Percentiles rank a stretch among this genome's conserved stretches.
phyloP scores from a whole-genome alignment of 805 yeast genomes.

The Metschnikowia gelsemii region DNA sequence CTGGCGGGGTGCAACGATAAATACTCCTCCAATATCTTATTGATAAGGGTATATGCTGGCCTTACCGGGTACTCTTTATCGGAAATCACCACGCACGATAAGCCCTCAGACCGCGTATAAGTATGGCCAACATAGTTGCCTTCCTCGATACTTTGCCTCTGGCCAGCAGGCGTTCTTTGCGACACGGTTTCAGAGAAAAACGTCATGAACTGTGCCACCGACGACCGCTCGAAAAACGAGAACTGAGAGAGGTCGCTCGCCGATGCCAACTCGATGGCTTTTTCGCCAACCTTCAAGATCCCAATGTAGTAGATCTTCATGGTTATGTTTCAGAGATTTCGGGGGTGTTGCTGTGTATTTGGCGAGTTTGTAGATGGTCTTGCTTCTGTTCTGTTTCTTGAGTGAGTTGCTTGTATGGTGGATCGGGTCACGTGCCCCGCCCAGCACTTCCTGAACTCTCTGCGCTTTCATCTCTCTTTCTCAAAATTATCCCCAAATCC shows the following conservation, averaged over 20 bases:
- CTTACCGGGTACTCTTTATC: constrained; percentile 96
- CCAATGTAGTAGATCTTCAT: constrained; percentile 96
- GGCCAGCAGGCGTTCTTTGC: constrained; percentile 82
- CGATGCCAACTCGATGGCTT: constrained; percentile 72
- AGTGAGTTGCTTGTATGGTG: too few relatives aligned
- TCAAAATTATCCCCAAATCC: too few relatives aligned
- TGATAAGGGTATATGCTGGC: constrained; percentile 91
- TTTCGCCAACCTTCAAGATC: constrained; percentile 64
- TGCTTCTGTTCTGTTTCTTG: neutral
- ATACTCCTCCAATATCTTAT: constrained; percentile 89
- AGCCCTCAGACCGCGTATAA: constrained; percentile 83
- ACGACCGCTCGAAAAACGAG: constrained; percentile 80
- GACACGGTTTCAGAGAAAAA: constrained; percentile 91
- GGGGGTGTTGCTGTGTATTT: neutral
- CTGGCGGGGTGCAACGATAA: constrained; percentile 72
- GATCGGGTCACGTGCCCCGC: too few relatives aligned
- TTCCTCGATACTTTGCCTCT: constrained; percentile 93
- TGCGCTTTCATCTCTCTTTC: too few relatives aligned
- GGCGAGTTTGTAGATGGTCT: neutral
- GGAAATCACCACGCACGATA: constrained; percentile 87
- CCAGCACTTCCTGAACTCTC: too few relatives aligned
- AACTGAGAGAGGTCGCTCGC: constrained; percentile 84
- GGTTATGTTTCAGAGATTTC: neutral
- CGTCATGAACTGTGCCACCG: constrained; percentile 90
- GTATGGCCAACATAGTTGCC: constrained; percentile 89